These are phyloP conservation scores for Petrea volubilis DNA, from an alignment of 257 asterid genomes.

Conservation along the genomic window DNA sequence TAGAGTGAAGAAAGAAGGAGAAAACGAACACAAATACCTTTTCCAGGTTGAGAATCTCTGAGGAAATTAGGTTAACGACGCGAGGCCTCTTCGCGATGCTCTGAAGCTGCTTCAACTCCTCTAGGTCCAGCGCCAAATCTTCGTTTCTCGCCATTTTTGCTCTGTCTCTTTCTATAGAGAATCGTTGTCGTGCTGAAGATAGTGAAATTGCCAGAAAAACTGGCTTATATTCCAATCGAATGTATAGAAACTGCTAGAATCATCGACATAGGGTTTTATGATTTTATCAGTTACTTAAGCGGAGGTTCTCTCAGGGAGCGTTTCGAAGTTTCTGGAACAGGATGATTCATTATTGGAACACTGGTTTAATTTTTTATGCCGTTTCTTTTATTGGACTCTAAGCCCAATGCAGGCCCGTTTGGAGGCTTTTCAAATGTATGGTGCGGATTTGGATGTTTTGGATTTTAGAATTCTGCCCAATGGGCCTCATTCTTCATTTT, in stretches of 20 bases:
- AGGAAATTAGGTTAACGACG: constrained; percentile 61
- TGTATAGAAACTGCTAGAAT: constrained; percentile 24
- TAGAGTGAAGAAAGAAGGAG: too few relatives aligned
- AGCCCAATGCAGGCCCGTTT: background rate
- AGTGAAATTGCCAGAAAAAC: background rate
- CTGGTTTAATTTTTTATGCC: background rate
- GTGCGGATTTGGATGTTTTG: background rate
- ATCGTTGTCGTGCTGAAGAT: background rate
- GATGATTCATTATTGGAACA: background rate
- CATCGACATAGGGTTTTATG: background rate
- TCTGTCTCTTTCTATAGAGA: background rate
- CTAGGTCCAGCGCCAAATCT: constrained; percentile 69
- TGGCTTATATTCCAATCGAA: background rate
- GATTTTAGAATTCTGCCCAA: background rate
- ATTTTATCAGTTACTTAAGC: background rate
- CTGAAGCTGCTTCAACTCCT: constrained; percentile 76
- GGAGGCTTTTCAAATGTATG: background rate
- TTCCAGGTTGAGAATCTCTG: constrained; percentile 67
- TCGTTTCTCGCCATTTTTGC: constrained; percentile 43
- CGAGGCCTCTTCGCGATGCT: constrained; percentile 83
- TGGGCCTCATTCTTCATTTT: background rate
- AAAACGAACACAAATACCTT: constrained; percentile 42
- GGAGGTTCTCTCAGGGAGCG: background rate
- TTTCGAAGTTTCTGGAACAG: constrained; percentile 29
- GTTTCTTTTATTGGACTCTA: background rate